Evolutionary conservation across 2,329 filamentous ascomycete genomes (phyloP), one percentile per base, ranked within the genome.

Genomic region (Cyanodermella asteris): DNA sequence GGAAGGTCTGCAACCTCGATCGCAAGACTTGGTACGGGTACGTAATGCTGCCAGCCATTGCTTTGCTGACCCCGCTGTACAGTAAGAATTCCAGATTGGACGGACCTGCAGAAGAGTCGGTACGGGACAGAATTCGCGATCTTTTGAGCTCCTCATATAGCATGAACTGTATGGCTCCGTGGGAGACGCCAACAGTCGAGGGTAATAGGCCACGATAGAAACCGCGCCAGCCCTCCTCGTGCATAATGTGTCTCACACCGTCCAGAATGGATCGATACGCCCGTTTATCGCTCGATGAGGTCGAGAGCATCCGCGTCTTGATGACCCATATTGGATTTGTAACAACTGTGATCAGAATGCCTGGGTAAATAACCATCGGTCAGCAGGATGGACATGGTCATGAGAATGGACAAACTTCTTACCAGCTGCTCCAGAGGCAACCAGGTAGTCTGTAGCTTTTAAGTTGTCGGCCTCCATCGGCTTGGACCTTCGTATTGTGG

Each of bases 321-420:
- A 97, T 69, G 3, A 97, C 87, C 87, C 87, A 97, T 38, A 97
- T 72, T 3, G 87, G 87, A 45, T 94, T 94, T 16, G 87, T 94
- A 35, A 84, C 59, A 16, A 77, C 52, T 21, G 82, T 74, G 2
- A 81, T 91, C 20, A 77, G 48, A 11, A 73, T 56, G 16, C 84
- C 82, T 35, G 61, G n/a, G 55, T 7, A 12, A 8, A 13, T n/a
- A 14, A 14, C 13, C 11, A 27, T 27, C n/a, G 60, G 41, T n/a
- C 56, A 24, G 30, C 11, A 34, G 24, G 15, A 11, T 25, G 17
- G 13, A 17, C 9, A 16, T 27, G 11, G 13, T 23, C 20, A 6
- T 18, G n/a, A 16, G 9, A 15, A 26, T 21, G 11, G 11, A 4
- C 20, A 16, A 18, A 18, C 23, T 23, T 33, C 44, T 28, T 50